These are phyloP conservation scores for Dimocarpus longan DNA, from an alignment of 345 rosid species.

Conservation along the genomic window DNA sequence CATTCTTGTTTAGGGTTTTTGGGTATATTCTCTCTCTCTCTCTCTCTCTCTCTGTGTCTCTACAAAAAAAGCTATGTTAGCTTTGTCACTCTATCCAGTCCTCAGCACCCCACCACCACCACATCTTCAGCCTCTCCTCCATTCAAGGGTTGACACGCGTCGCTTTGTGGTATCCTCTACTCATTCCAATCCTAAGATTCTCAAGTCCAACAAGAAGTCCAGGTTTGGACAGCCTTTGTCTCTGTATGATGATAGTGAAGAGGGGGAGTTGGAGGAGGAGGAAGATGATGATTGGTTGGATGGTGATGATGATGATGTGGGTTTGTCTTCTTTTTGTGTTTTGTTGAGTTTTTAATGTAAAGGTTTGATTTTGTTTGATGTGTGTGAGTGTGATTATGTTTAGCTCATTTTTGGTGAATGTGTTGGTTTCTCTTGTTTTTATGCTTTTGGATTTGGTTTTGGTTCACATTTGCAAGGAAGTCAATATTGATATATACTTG, in stretches of 20 bases:
- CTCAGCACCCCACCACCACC: constrained; percentile 24
- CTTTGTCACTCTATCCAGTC: constrained; percentile 38
- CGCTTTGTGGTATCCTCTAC: constrained; percentile 47
- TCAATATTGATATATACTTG: too few species aligned
- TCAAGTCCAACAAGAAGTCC: constrained; percentile 73
- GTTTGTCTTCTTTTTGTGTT: constrained; percentile 21
- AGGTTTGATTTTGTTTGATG: too few species aligned
- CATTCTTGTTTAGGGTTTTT: constrained; percentile 41
- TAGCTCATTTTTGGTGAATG: background rate
- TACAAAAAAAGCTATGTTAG: constrained; percentile 39
- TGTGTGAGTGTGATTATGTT: too few species aligned
- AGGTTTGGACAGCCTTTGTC: constrained; percentile 51
- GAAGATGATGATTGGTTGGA: constrained; percentile 49
- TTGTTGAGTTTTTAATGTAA: too few species aligned
- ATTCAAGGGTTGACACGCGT: background rate
- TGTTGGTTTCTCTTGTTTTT: too few species aligned
- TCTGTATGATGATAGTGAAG: constrained; percentile 53
- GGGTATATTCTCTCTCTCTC: constrained; percentile 40
- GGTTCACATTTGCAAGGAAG: background rate
- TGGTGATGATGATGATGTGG: constrained; percentile 48
- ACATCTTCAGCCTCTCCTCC: constrained; percentile 15
- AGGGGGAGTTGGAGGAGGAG: constrained; percentile 42
- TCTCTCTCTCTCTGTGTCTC: constrained; percentile 15
- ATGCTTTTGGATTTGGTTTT: background rate
- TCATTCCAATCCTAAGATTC: constrained; percentile 79